Base-by-base conservation (phyloP, 495 filamentous ascomycete species). In the Aspergillus cristatus region DNA sequence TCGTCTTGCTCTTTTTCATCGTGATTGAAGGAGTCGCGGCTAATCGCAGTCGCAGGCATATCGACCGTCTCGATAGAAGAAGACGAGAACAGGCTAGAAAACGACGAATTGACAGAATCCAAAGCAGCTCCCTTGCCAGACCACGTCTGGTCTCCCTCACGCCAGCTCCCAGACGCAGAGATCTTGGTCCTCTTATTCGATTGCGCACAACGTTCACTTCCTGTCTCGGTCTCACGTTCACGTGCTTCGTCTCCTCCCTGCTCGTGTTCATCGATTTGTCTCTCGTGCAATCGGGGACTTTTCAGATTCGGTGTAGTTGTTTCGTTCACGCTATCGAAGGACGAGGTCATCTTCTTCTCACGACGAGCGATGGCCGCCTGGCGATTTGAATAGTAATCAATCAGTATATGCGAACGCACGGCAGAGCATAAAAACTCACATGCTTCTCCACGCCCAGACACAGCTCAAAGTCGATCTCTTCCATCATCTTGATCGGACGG, bases 371-470 rank as follows among this genome's bases (percentile, higher is more conserved):
- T 14, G 4, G 28, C 28, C 3, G 28, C 28, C 28, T 30, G 28
- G 4, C 3, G 5, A n/a, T 30, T 11, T 6, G 5, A 14, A 5
- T n/a, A 30, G 28, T 26, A 12, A 30, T 4, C 13, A 30, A 30
- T 30, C 28, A 14, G 28, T 12, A 30, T 11, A 30, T n/a, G 5
- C 4, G 12, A n/a, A 30, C n/a, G 28, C 5, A n/a, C 5, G 5
- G n/a, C 5, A 30, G 5, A 30, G 12, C 5, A 30, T 8, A 18
- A 18, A 24, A 14, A 40, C 46, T 49, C 38, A 51, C 47, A 15
- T 33, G 30, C 32, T 43, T n/a, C 13, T 51, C 48, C 14, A 51
- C 35, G 29, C 38, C 18, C 3, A 51, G 40, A 35, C 48, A 51
- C 10, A 51, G 37, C 31, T 51, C 43, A 13, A 51, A 37, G 12